Base-by-base conservation (phyloP, 306 rosid genomes). In the Vigna trinervia region DNA sequence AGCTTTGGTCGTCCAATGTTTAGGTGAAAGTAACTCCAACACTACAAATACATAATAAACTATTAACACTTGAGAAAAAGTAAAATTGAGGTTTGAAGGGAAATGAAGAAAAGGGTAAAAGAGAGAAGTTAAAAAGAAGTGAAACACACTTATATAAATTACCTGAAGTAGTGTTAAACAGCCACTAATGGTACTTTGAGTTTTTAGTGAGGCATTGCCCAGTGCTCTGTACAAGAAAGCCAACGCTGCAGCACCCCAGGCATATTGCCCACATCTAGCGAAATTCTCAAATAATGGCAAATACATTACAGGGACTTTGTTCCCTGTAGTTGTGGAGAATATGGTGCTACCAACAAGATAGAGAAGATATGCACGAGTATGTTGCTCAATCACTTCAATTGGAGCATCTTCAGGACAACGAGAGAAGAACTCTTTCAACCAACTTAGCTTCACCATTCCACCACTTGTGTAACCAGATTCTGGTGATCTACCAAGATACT, bases 261-360 rank as follows among this genome's bases (percentile, higher is more conserved):
- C 98, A 87, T 92, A 92, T 63, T 74, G 89, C 41, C 98, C 98
- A 80, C 97, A 89, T 51, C 39, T 75, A 57, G 87, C 94, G 72
- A 96, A 96, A 86, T 89, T 76, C 80, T 89, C 98, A 78, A 96
- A 96, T 73, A 96, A 85, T 51, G 98, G 99, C 86, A 96, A 96
- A 86, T 96, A 96, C 99, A 96, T 96, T 70, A 96, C 98, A 56
- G 99, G 99, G 64, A 96, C 99, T 88, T 96, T 96, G 82, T 96
- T 96, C 73, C 99, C 99, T 6, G 99, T 96, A 32, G 99, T 96
- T 32, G 99, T 96, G 71, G 99, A 96, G 84, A 96, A 96, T 72
- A 96, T 87, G 30, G 99, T 96, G 86, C 99, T 96, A 47, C 99
- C 99, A 34, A 96, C 96, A 50, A 96, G 99, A 86, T 96, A 96